Evolutionary conservation across 257 asterid genomes (phyloP).

Genomic region (Solanum pinnatisectum): DNA sequence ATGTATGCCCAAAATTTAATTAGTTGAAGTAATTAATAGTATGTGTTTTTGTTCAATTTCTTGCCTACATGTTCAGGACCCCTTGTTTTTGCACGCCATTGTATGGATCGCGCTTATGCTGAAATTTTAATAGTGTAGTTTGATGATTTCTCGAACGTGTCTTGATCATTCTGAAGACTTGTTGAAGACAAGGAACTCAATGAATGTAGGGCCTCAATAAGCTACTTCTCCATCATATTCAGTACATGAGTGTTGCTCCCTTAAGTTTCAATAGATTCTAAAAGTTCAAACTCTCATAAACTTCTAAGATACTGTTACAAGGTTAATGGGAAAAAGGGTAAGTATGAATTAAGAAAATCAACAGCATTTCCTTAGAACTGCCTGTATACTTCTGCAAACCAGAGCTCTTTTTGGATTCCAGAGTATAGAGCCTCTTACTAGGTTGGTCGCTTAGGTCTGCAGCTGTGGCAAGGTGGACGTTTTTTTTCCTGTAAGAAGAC

Average conservation of each 20-base stretch:
- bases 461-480: background rate
- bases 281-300: background rate
- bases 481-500: background rate
- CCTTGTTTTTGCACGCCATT: background rate
- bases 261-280: background rate
- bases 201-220: background rate
- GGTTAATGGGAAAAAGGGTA: background rate
- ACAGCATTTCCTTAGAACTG: background rate
- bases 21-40: background rate
- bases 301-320: background rate
- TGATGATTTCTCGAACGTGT: background rate
- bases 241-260: background rate
- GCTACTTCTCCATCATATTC: background rate
- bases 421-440: background rate
- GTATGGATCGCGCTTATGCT: background rate
- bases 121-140: background rate
- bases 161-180: background rate
- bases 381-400: background rate
- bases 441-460: background rate
- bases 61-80: background rate
- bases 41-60: background rate
- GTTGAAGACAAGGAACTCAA: background rate
- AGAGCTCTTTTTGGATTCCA: background rate
- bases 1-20: background rate
- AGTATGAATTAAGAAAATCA: background rate